A percentile compares a stretch with the other conserved stretches of the same genome.
These are phyloP conservation scores for Bipolaris cookei DNA, from an alignment of 2,329 filamentous ascomycete genomes.

Conservation along the genomic window DNA sequence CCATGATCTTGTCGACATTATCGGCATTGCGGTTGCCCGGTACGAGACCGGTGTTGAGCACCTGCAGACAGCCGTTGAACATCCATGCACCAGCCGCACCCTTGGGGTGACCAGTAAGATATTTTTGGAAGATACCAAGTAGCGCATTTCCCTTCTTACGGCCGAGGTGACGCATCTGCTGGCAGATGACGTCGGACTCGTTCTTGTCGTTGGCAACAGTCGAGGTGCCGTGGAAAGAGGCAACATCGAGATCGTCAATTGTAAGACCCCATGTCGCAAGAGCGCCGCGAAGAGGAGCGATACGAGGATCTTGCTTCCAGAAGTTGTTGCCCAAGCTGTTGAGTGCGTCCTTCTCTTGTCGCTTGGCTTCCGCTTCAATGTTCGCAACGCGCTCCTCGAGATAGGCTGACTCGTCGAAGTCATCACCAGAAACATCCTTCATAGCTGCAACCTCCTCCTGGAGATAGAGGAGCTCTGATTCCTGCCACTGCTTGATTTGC, in stretches of 20 bases:
- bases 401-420: conserved; percentile 84
- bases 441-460: conserved; percentile 92
- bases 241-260: conserved; percentile 91
- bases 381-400: conserved; percentile 82
- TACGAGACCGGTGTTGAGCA: conserved; percentile 90
- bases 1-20: conserved; percentile 95
- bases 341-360: conserved; percentile 92
- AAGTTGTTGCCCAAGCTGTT: conserved; percentile 96
- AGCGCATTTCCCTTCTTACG: conserved; percentile 96
- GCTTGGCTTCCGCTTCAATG: conserved; percentile 83
- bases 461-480: conserved; percentile 90
- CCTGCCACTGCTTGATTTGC: conserved; percentile 96
- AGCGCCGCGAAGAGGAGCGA: conserved; percentile 93
- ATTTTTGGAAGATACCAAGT: conserved; percentile 98
- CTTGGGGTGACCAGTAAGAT: conserved; percentile 97
- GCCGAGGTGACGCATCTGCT: conserved; percentile 93
- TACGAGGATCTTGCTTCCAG: conserved; percentile 94
- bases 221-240: conserved; percentile 98
- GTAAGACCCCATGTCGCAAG: conserved; percentile 98
- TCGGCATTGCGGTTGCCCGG: conserved; percentile 98
- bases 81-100: conserved; percentile 99
- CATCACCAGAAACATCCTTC: conserved; percentile 68
- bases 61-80: conserved; percentile 97
- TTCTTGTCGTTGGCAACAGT: conserved; percentile 99
- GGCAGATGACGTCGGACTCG: conserved; percentile 95